Base-by-base conservation (phyloP, 345 rosid species). In the Lumnitzera littorea region DNA sequence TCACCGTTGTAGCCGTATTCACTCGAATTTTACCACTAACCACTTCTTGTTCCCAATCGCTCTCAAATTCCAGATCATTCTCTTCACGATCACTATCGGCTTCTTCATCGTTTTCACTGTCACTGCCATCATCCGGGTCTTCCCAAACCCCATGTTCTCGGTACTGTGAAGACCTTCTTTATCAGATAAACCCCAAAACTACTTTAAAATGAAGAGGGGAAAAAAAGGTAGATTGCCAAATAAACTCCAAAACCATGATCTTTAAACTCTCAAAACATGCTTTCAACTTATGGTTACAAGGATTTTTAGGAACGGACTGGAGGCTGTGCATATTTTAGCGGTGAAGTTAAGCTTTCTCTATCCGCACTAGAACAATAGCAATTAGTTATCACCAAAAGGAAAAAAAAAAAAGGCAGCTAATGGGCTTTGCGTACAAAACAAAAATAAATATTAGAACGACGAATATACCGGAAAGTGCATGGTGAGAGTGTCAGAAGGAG, bases 401-500 rank as follows among this genome's bases (percentile, higher is more conserved):
- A 58, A 53, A 11, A 56, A 46, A 20, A 20, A 20, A 20, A 20
- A 20, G 20, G 17, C 5, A 24, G 15, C 47, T 11, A 31, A 52
- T 58, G 12, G 43, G 43, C 7, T 5, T 36, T 36, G 43, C 52
- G 13, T 5, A 43, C 13, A 23, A 59, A 51, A 11, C 47, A 24
- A 1, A 61, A 11, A 17, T 5, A 58, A 52, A 25, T 50, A n/a
- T 14, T 24, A 51, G 41, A 46, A 20, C 9, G 50, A 14, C 53
- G 59, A 12, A 13, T 6, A 25, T 27, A 86, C 98, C 89, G 84
- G 91, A 70, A 92, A 87, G 63, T 60, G 73, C 96, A 92, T 89
- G 70, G 82, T 85, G 70, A 92, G 94, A 67, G 74, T 80, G 77
- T 87, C 98, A 17, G 96, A 84, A 71, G 98, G 81, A 62, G 98